Conservation (phyloP, 2,329 filamentous ascomycete species). For the Phialocephala subalpina region DNA sequence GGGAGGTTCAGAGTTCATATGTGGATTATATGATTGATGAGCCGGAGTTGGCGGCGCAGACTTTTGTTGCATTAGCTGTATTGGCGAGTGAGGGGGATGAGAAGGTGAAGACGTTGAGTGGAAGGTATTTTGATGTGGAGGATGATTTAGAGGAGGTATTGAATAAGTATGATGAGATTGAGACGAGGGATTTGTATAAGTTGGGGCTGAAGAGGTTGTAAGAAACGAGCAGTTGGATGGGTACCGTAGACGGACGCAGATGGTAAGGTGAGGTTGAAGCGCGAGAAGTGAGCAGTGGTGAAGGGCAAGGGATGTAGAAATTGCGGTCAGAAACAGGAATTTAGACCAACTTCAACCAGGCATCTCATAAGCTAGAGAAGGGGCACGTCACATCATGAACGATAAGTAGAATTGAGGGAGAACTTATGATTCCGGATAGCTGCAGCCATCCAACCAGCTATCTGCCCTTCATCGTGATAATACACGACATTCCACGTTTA, state of each 20-base stretch:
- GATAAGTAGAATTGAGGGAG: too few species aligned
- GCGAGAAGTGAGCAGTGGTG: too few species aligned
- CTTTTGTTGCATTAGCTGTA: constrained; percentile 22
- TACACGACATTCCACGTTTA: constrained; percentile 17
- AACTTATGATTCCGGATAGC: neutral
- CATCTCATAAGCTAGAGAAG: too few species aligned
- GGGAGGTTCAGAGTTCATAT: neutral
- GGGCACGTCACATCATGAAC: too few species aligned
- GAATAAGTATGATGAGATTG: constrained; percentile 39
- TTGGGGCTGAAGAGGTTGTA: constrained; percentile 35
- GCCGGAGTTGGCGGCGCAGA: constrained; percentile 14
- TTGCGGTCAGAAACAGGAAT: too few species aligned
- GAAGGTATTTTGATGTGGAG: constrained; percentile 18
- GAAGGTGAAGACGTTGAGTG: constrained; percentile 16
- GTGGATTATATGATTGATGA: constrained; percentile 14
- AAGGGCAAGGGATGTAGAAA: too few species aligned
- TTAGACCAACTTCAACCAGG: too few species aligned
- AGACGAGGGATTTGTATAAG: constrained; percentile 25
- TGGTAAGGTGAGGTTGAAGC: too few species aligned
- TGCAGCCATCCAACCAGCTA: neutral
- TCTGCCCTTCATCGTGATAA: neutral
- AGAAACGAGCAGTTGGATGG: neutral
- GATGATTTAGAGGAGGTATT: constrained; percentile 40
- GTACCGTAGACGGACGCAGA: too few species aligned
- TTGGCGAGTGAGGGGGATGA: constrained; percentile 12